These are phyloP conservation scores for Hirsutella rhossiliensis DNA, from an alignment of 2,329 filamentous ascomycete genomes.

Conservation along the genomic window DNA sequence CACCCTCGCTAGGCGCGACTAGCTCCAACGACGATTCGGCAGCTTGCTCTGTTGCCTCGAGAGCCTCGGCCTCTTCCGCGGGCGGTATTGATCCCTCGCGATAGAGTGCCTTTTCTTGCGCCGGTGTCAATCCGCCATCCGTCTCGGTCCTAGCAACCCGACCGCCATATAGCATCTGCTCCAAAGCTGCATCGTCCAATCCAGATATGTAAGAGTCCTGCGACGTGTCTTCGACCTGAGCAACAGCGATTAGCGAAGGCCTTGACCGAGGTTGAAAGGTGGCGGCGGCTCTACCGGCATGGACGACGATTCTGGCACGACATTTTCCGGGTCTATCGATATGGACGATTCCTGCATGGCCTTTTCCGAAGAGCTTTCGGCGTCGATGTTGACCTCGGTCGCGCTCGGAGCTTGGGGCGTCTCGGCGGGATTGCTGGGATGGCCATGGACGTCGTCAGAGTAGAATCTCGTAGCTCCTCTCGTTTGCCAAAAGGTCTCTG, in stretches of 20 bases:
- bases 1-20: slow-evolving; percentile 2
- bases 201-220: slow-evolving; percentile 8
- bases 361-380: background rate
- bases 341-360: background rate
- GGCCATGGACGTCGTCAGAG: slow-evolving; percentile 19
- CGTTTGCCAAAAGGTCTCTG: slow-evolving; percentile 10
- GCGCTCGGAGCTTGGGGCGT: slow-evolving; percentile 4
- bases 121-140: slow-evolving; percentile 24
- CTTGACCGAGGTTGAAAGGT: background rate
- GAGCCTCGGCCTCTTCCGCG: slow-evolving; percentile 12
- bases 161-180: slow-evolving; percentile 24
- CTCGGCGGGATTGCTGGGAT: slow-evolving; percentile 6
- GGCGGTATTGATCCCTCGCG: slow-evolving; percentile 27
- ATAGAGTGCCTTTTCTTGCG: slow-evolving; percentile 32
- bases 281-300: background rate
- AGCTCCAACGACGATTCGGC: slow-evolving; percentile 7
- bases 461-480: slow-evolving; percentile 14
- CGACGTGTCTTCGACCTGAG: slow-evolving; percentile 1
- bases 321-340: background rate
- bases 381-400: background rate
- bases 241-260: slow-evolving; percentile 1
- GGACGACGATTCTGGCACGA: background rate
- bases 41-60: slow-evolving; percentile 11
- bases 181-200: slow-evolving; percentile 23
- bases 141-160: slow-evolving; percentile 14